Evolutionary conservation across 2,329 filamentous ascomycete species (phyloP), one percentile per base, ranked within the genome.

Genomic region (Epichloe glyceriae): DNA sequence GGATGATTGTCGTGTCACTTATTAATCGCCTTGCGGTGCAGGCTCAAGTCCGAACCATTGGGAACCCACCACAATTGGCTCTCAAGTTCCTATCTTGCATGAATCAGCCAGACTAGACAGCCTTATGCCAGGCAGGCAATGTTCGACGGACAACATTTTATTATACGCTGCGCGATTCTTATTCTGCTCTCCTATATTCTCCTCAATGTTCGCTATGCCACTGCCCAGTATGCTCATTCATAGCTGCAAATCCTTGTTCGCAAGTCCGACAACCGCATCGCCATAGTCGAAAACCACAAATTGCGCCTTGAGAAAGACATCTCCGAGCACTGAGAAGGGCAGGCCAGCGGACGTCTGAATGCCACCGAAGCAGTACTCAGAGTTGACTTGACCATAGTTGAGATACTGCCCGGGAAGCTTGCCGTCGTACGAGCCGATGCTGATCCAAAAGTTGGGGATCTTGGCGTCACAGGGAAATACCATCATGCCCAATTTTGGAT

Each of bases 381-480:
- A 34, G 17, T 61, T 59, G 8, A 62, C 49, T 4, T 45, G 52
- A 8, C 64, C 64, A 48, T 70, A 71, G 49, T 64, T 69, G 43
- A 71, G 64, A 53, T 67, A 71, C 20, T 60, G 30, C 0, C 66
- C 67, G 0, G 69, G 68, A 1, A 71, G 56, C 6, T 51, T 53
- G 17, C 66, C 68, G 1, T 63, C 55, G 50, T 68, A 70, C 1
- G 22, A 33, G 6, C 62, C 67, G 14, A 71, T 55, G 2, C 60
- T 62, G 53, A 70, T 64, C 34, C 53, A 57, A 41, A 69, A 71
- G 47, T 68, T 63, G 1, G 69, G 76, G 69, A 85, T 53, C 59
- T 58, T 63, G 3, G 73, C 59, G 33, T 59, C 59, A 71, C 83
- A 86, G 14, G 74, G 71, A 63, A 82, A 79, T 15, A 74, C 64